Conservation (phyloP, 1,284 basidiomycete genomes). For the Pseudomicrostroma phylloplanum region DNA sequence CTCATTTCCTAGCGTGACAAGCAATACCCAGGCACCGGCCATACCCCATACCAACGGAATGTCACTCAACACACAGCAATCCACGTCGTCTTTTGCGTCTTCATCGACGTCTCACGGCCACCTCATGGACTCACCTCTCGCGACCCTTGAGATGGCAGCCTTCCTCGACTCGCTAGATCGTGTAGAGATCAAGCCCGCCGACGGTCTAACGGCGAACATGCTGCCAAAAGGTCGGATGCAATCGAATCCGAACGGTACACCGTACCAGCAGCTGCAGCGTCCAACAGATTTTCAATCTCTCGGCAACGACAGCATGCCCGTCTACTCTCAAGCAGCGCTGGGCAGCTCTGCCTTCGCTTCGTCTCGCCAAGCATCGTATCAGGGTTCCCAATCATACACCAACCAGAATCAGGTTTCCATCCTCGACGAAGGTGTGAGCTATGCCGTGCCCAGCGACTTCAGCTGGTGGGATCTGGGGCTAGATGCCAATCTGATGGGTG, state of each 20-base stretch:
- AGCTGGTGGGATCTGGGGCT: slow-evolving; percentile 46
- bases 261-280: not conserved
- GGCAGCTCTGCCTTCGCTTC: not conserved
- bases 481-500: slow-evolving; percentile 9
- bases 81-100: slow-evolving; percentile 36
- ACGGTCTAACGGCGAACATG: slow-evolving; percentile 21
- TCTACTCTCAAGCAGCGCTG: too few relatives aligned
- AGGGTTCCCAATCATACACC: too few relatives aligned
- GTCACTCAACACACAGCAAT: not conserved
- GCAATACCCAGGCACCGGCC: not conserved
- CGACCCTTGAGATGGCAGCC: slow-evolving; percentile 41
- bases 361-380: not conserved
- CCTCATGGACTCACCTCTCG: slow-evolving; percentile 22
- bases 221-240: not conserved
- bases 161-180: slow-evolving; percentile 47
- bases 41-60: not conserved
- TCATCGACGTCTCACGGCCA: not conserved
- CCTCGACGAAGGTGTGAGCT: slow-evolving; percentile 34
- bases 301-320: too few relatives aligned
- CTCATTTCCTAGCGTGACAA: not conserved
- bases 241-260: not conserved
- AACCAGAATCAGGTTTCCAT: slow-evolving; percentile 15
- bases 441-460: slow-evolving; percentile 47
- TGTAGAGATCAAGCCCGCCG: slow-evolving; percentile 40
- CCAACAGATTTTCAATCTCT: not conserved